Conservation (phyloP, 169 alveolate genomes). For the Eimeria maxima region DNA sequence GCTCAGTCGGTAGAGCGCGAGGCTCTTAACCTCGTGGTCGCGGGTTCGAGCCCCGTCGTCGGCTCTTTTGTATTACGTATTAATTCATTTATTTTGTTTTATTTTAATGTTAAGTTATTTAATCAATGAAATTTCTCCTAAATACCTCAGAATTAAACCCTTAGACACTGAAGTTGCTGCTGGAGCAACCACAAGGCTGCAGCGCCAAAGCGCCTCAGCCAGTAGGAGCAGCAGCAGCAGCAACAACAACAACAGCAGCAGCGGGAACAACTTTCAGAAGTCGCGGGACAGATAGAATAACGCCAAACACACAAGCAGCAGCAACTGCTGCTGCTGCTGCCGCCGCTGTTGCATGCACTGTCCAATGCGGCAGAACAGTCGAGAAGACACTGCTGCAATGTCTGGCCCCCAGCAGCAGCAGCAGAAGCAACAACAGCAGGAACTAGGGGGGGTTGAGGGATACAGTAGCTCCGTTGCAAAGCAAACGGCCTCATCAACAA, state of each 20-base stretch:
- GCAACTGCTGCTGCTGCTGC: not conserved
- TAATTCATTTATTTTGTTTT: not conserved
- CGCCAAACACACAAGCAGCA: not conserved
- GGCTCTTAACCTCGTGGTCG: conserved; percentile 99
- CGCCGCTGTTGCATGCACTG: not conserved
- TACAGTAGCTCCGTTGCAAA: no score
- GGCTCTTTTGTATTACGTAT: conserved; percentile 21
- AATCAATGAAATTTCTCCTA: not conserved
- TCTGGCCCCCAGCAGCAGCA: not conserved
- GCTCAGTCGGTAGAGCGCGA: conserved; percentile 99
- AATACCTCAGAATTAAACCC: no score
- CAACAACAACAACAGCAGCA: not conserved
- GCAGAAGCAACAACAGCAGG: conserved; percentile 8
- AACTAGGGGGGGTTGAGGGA: no score
- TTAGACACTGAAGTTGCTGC: no score
- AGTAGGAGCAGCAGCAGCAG: no score
- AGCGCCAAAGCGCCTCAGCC: no score
- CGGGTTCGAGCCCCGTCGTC: conserved; percentile 99
- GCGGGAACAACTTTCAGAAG: not conserved
- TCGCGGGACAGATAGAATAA: not conserved
- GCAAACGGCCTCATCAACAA: no score
- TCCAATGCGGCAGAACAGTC: not conserved
- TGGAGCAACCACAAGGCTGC: no score
- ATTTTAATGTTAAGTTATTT: not conserved
- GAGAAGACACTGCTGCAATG: not conserved